phyloP scores from a whole-genome alignment of 2,329 filamentous ascomycete genomes.

The Fusarium longipes region DNA sequence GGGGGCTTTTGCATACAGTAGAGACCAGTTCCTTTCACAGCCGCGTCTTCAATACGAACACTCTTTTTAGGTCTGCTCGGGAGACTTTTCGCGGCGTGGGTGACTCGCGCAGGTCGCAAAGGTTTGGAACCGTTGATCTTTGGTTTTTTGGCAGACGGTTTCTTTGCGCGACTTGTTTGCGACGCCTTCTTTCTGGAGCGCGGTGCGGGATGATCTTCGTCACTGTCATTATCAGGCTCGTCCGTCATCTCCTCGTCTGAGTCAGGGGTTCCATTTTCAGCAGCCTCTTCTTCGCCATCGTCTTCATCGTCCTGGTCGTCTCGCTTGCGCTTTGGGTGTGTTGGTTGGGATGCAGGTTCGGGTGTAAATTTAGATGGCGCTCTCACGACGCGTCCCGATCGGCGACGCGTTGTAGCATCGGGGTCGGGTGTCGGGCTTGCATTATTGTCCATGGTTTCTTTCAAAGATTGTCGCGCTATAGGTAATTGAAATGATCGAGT shows the following conservation, averaged over 20 bases:
- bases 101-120: conserved; percentile 51
- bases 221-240: conserved; percentile 61
- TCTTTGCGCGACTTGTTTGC: conserved; percentile 60
- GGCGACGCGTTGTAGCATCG: conserved; percentile 67
- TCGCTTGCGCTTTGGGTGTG: conserved; percentile 69
- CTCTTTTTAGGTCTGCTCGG: conserved; percentile 68
- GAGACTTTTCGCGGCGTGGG: conserved; percentile 52
- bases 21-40: conserved; percentile 63
- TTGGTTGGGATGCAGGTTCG: conserved; percentile 55
- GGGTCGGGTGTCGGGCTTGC: conserved; percentile 64
- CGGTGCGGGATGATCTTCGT: conserved; percentile 55
- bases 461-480: conserved; percentile 36
- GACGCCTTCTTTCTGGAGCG: conserved; percentile 56
- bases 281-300: conserved; percentile 50
- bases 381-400: conserved; percentile 75
- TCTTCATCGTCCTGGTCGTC: conserved; percentile 56
- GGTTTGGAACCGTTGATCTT: conserved; percentile 69
- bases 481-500: conserved; percentile 35
- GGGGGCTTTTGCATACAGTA: conserved; percentile 58
- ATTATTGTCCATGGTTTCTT: conserved; percentile 64
- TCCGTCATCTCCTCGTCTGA: conserved; percentile 59
- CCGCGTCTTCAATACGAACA: conserved; percentile 61
- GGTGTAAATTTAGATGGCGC: conserved; percentile 70
- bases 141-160: conserved; percentile 71
- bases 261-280: conserved; percentile 60